A percentile compares a stretch with the other conserved stretches of the same genome.
Conservation (phyloP, 1,284 basidiomycete species). For the Ustilago cynodontis region DNA sequence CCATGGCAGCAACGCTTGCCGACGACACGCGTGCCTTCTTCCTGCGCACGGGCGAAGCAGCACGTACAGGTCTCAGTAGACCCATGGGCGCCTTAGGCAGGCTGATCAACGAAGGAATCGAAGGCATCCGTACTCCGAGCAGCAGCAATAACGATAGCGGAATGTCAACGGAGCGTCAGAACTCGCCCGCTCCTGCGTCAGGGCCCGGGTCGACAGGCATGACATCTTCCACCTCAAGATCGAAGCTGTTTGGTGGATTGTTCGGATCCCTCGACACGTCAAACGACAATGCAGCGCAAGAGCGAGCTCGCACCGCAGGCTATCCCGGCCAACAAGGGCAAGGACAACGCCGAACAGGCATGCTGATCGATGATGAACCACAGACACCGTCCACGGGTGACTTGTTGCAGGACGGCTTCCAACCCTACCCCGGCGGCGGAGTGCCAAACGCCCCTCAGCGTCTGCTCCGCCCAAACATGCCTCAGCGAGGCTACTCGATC, state of each 20-base stretch:
- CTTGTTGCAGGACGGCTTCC: slow-evolving; percentile 43
- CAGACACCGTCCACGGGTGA: slow-evolving; percentile 50
- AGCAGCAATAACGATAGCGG: slow-evolving; percentile 46
- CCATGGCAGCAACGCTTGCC: slow-evolving; percentile 58
- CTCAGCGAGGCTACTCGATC: slow-evolving; percentile 46
- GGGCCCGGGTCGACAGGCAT: slow-evolving; percentile 8
- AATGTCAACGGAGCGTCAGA: slow-evolving; percentile 41
- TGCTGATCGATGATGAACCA: slow-evolving; percentile 43
- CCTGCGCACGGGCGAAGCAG: slow-evolving; percentile 67
- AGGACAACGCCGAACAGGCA: slow-evolving; percentile 16
- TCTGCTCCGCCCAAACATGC: slow-evolving; percentile 40
- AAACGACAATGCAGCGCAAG: slow-evolving; percentile 18
- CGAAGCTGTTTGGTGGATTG: slow-evolving; percentile 46
- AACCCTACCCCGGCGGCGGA: slow-evolving; percentile 32
- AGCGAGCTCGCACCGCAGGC: slow-evolving; percentile 12
- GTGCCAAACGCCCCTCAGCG: slow-evolving; percentile 47
- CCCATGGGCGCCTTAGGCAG: slow-evolving; percentile 66
- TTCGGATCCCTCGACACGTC: slow-evolving; percentile 44
- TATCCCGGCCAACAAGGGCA: slow-evolving; percentile 23
- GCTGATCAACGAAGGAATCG: slow-evolving; percentile 65
- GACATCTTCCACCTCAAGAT: slow-evolving; percentile 43
- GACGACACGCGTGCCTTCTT: slow-evolving; percentile 68
- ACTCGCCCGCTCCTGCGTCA: slow-evolving; percentile 31
- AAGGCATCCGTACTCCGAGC: slow-evolving; percentile 58
- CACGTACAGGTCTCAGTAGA: slow-evolving; percentile 58